Base-by-base conservation (phyloP, 1,139 yeast genomes). In the Blastobotrys illinoisensis region DNA sequence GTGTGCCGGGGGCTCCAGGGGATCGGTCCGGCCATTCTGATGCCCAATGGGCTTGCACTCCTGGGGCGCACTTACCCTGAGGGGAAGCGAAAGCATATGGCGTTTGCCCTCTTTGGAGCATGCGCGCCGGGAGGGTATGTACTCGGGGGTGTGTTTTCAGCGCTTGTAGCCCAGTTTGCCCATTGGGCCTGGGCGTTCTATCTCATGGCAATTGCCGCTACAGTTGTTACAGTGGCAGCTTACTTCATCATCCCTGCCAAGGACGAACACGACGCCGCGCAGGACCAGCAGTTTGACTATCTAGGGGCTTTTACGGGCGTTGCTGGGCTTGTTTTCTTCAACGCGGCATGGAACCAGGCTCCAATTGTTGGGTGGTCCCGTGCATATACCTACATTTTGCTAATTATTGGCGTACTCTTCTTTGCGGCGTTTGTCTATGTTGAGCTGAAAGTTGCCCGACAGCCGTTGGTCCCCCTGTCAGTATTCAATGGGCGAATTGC, bases 111-210 rank as follows among this genome's bases (percentile, higher is more conserved):
- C 1, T 80, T 80, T 62, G 87, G 83, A 0, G 81, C 83, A 0
- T 77, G 79, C 24, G 86, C 87, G 0, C 87, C 88, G 0, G 65
- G 70, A 2, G 88, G 88, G 1, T 81, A 79, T 57, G 69, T 73
- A 3, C 53, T 80, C 0, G 86, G 87, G 4, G 74, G 79, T 0
- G 57, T 78, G 2, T 77, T 82, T 60, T 66, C 77, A 44, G 74
- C 79, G 0, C 56, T 80, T 14, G 71, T 81, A 51, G 72, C 78
- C 3, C 72, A 71, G 48, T 56, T 71, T 1, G 71, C 71, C 2
- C 72, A 77, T 73, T 82, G 86, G 86, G 80, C 82, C 0, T 82
- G 86, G 86, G 67, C 73, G 1, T 81, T 72, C 62, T 83, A 82
- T 76, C 66, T 74, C 1, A 66, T 73, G 53, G 75, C 77, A 0